Evolutionary conservation across 2,329 filamentous ascomycete species (phyloP), one percentile per base, ranked within the genome.

Genomic region (Colletotrichum cereale): DNA sequence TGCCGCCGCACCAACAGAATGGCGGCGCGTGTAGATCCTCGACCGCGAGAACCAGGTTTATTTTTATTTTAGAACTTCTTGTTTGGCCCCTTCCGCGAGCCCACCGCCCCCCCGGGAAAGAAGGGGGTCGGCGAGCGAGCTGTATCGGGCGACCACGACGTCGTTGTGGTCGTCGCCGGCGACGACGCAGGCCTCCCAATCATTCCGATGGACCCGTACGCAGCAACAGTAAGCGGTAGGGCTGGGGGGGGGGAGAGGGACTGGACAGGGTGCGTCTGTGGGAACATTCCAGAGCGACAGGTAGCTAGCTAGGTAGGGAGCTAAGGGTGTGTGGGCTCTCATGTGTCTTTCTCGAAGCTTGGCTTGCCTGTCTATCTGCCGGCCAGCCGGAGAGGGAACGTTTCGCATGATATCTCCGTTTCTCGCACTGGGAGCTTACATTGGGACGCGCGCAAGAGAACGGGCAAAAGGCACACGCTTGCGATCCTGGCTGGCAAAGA

Each of bases 401-500:
- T 55, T 44, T 60, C 26, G 62, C 65, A 68, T 55, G 38, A 58
- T 58, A 11, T 52, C 24, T 47, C 31, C 44, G 50, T 47, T 58
- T 55, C 52, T 48, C 24, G 60, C 29, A 36, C 31, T 29, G 40
- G n/a, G 31, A 40, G 44, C 60, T 50, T 26, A 50, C 44, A 44
- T 44, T n/a, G 5, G 50, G 29, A 34, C 29, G 31, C 47, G 50
- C 10, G 60, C 60, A 62, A 10, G 29, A 47, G 44, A 26, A 31
- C 47, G 26, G 61, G 53, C 38, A n/a, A n/a, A 44, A 21, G 21
- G 38, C 53, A 55, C 52, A 64, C 60, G 65, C 65, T 36, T 42
- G 47, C 58, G 38, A 64, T 64, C 69, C 58, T 69, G 34, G 63
- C 69, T 64, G 47, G 69, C 65, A 50, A 24, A 42, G 62, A n/a